Evolutionary conservation across 176 grass and related monocot species (phyloP).

Genomic region (Sorghum bicolor): DNA sequence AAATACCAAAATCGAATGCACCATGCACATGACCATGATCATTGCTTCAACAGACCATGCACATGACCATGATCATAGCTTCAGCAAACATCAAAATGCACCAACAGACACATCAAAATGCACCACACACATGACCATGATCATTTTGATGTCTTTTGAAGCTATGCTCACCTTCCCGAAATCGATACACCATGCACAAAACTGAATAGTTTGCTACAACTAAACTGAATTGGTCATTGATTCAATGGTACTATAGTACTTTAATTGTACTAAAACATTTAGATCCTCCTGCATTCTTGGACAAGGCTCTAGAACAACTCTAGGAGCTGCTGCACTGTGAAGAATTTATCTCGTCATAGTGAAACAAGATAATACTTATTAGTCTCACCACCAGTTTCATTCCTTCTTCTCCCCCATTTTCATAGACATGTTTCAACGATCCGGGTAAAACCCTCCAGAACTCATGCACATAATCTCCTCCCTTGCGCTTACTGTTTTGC

Average conservation of each 20-base stretch:
- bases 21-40: no score
- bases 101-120: neutral
- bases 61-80: neutral
- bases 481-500: constrained; percentile 96
- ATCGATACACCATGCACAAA: neutral
- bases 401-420: constrained; percentile 60
- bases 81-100: neutral
- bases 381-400: no score
- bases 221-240: neutral
- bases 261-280: constrained; percentile 6
- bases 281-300: neutral
- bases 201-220: constrained; percentile 10
- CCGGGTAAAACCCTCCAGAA: constrained; percentile 98
- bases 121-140: neutral
- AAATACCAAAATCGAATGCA: neutral
- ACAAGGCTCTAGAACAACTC: neutral
- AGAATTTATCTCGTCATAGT: no score
- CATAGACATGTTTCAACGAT: constrained; percentile 69
- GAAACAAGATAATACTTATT: no score
- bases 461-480: constrained; percentile 89
- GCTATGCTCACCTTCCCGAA: no score
- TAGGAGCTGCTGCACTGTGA: no score
- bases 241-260: neutral
- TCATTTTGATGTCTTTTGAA: neutral
- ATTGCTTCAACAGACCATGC: neutral